phyloP scores from a whole-genome alignment of 2,329 filamentous ascomycete genomes.

The Periconia sp. region DNA sequence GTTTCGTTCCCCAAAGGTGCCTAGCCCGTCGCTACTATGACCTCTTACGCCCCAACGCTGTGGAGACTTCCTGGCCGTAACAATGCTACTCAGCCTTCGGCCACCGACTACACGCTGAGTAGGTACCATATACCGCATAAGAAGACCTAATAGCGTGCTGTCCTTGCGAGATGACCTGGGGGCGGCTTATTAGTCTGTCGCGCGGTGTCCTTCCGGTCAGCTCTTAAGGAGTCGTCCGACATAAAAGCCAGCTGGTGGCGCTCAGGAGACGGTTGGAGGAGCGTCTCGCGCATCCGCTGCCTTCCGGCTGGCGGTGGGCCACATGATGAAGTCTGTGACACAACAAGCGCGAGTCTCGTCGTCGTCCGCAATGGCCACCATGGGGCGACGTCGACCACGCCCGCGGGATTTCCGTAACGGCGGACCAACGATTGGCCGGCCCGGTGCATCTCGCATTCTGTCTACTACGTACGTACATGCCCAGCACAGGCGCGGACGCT shows the following conservation, averaged over 20 bases:
- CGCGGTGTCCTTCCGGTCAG: no score
- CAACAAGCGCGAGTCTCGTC: no score
- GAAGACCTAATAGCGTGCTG: no score
- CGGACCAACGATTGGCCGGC: slow-evolving; percentile 7
- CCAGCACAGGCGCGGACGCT: background rate
- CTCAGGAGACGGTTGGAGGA: background rate
- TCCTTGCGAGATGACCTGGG: no score
- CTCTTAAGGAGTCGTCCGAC: no score
- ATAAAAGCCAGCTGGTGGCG: background rate
- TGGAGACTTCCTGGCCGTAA: slow-evolving; percentile 10
- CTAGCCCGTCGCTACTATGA: slow-evolving; percentile 16
- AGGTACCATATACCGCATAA: no score
- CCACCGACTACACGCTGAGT: slow-evolving; percentile 11
- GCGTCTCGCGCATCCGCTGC: slow-evolving; percentile 5
- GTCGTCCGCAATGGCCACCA: no score
- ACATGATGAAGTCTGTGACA: no score
- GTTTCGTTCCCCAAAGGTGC: slow-evolving; percentile 23
- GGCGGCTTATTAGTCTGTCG: no score
- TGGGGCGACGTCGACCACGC: background rate
- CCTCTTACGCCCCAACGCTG: slow-evolving; percentile 20
- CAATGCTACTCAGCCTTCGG: slow-evolving; percentile 11
- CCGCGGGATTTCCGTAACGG: background rate
- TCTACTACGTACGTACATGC: background rate
- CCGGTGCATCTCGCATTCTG: background rate
- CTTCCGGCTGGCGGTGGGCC: slow-evolving; percentile 6